Base-by-base conservation (phyloP, 208 protist species). In the Borovskyia barvae region DNA sequence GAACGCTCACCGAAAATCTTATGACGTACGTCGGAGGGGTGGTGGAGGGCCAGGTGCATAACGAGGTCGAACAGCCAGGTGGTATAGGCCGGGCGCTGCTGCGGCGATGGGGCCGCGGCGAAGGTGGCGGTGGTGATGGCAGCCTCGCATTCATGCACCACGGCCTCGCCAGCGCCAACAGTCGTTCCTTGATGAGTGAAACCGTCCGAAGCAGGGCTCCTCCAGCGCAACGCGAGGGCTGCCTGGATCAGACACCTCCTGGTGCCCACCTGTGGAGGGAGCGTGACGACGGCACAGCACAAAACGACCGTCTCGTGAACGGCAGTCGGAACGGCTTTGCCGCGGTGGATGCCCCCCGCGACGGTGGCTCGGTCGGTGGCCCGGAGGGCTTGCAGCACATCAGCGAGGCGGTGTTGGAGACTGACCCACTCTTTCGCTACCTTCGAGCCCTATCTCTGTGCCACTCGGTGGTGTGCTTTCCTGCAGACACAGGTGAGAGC, bases 1-100 rank as follows among this genome's bases (percentile, higher is more conserved):
- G 91, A 26, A 96, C 91, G 12, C 57, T 96, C 46, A 96, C 91
- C 20, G 80, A 96, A 50, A 96, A 96, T 45, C 37, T 82, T 6
- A 97, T 97, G 91, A 85, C 80, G 5, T 95, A 90, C 67, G 77
- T 90, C 8, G 78, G 70, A 36, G 82, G 82, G 22, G 72, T 65
- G 63, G 76, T 81, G 14, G 56, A 62, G n/a, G 68, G 63, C 2
- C 40, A 57, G 36, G 55, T 39, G 26, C 83, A 90, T 66, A 75
- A 72, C 59, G 82, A 90, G 51, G 61, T 47, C n/a, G 68, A 68
- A 29, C 61, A 69, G 50, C 86, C 86, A 5, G 86, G 82, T 19
- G 83, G 72, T 12, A 66, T 93, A 32, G 85, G 85, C 24, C 54
- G 66, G 20, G 47, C 45, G 3, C 71, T 92, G 24, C 63, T 84